Evolutionary conservation across 495 filamentous ascomycete species (phyloP).

Genomic region (Xylaria longipes): DNA sequence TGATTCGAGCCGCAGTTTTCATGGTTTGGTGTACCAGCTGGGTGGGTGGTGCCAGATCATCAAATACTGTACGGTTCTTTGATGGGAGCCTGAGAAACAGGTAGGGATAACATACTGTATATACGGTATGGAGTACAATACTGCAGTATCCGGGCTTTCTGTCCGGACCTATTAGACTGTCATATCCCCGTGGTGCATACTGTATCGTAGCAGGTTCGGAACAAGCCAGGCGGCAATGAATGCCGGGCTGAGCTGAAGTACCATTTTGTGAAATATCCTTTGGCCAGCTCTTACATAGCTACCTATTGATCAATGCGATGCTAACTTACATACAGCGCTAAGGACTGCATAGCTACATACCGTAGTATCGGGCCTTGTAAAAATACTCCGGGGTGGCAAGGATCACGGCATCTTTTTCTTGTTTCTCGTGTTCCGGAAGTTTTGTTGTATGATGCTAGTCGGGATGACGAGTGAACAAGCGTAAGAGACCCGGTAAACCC

Average conservation of each 20-base stretch:
- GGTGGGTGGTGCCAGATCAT: slow-evolving; percentile 20
- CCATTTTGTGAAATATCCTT: background rate
- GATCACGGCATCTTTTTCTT: background rate
- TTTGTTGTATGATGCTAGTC: background rate
- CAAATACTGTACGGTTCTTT: slow-evolving; percentile 8
- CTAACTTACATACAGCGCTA: background rate
- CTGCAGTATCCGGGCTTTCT: background rate
- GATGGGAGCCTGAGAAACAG: slow-evolving; percentile 13
- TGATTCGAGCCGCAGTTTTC: slow-evolving; percentile 11
- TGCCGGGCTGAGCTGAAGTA: background rate
- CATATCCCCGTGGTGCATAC: background rate
- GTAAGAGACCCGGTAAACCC: slow-evolving; percentile 9
- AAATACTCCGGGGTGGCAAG: background rate
- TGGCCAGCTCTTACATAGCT: background rate
- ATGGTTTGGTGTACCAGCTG: slow-evolving; percentile 19
- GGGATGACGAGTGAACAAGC: slow-evolving; percentile 5
- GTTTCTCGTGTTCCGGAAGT: slow-evolving; percentile 19
- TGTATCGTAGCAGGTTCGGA: background rate
- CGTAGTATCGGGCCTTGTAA: background rate
- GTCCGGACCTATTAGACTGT: background rate
- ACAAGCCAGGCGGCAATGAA: background rate
- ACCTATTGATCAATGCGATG: background rate
- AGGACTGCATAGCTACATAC: background rate
- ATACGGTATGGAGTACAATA: background rate
- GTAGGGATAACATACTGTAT: background rate